Evolutionary conservation across 306 rosid genomes (phyloP), one percentile per base, ranked within the genome.

Genomic region (Ammopiptanthus mongolicus): DNA sequence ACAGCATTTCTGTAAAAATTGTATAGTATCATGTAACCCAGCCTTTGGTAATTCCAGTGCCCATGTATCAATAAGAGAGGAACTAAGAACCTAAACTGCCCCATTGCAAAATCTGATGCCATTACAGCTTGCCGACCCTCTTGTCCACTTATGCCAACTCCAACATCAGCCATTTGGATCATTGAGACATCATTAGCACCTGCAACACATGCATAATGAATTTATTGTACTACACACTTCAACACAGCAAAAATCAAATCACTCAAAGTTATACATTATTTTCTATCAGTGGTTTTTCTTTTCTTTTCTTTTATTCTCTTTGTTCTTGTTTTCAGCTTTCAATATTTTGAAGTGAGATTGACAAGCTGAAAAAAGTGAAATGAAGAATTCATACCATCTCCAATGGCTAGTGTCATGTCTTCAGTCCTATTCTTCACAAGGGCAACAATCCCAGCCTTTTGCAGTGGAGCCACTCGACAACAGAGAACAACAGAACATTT

Each of bases 131-230:
- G 97, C 47, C 99, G 84, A 75, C 99, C 99, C 79, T 95, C 99
- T 72, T 92, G 96, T 73, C 99, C 99, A 78, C 99, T 95, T 73
- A 95, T 95, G 37, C 99, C 99, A 29, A 95, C 93, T 61, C 99
- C 99, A 63, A 95, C 97, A 84, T 92, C 97, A 84, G 99, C 99
- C 97, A 86, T 95, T 88, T 95, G 97, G 76, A 95, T 95, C 98
- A 95, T 95, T 18, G 98, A 91, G 69, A 91, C 99, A 44, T 95
- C 99, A 82, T 95, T 95, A 56, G 99, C 99, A 69, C 99, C 99
- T 92, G 82, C 25, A 21, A 25, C 60, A 41, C 21, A 63, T 33
- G 74, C 69, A 74, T 22, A 29, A 59, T 11, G 64, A 61, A 37
- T 17, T 57, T 42, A 62, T 53, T 65, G 19, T 12, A 65, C 79